Evolutionary conservation across 371 early-diverging fungal species (phyloP), one percentile per base, ranked within the genome.

Genomic region (Nematocida minor): DNA sequence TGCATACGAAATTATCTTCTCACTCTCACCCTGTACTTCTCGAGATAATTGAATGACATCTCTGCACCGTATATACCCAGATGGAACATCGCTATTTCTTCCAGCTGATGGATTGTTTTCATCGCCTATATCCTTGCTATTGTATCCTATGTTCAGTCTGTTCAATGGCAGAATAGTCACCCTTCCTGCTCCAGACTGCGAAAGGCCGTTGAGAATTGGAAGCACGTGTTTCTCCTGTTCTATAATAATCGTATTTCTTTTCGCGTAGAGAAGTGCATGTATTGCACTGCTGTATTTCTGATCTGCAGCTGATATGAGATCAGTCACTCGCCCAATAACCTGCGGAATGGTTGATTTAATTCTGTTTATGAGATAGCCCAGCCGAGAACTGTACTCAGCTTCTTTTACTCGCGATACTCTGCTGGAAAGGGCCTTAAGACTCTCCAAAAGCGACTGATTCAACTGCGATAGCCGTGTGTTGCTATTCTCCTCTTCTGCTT

Each of bases 401-500:
- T 74, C 77, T 63, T 55, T 74, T 6, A n/a, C 38, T 4, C 51
- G 54, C 0, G 63, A 7, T 18, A 34, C 31, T 32, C 51, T 47
- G 14, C 41, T 18, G 25, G 77, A 62, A 9, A 74, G 63, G 18
- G 32, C 49, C 29, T 48, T 42, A 0, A 74, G 53, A 7, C 36
- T 48, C 79, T 44, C 47, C 29, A 64, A 42, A 42, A 74, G 77
- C 3, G 49, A 32, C 14, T 51, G 79, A 34, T 74, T 74, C 32
- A 64, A 46, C 7, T 47, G 40, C 0, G 64, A 9, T 3, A 95
- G 87, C 70, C 90, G 88, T 53, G 92, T 93, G n/a, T n/a, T n/a
- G 81, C 91, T 93, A 60, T 89, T 81, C 66, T 91, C 89, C 1
- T 85, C 84, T 83, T 94, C 93, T 16, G 87, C 83, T 79, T 60